Evolutionary conservation across 208 protist species (phyloP).

Genomic region (Willaertia magna): DNA sequence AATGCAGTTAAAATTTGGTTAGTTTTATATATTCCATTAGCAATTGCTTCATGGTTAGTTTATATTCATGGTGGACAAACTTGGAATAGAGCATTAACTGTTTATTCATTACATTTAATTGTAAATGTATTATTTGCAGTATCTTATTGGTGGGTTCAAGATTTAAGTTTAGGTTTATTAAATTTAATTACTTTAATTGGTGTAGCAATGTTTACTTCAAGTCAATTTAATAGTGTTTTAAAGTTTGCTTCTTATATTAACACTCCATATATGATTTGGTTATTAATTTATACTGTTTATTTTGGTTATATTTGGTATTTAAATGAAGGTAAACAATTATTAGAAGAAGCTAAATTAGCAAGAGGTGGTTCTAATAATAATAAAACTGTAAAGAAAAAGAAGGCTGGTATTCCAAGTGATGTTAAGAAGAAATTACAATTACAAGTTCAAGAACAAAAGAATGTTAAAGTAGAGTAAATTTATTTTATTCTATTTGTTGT

Average conservation of each 20-base stretch:
- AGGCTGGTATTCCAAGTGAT: neutral
- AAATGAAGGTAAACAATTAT: constrained; percentile 1
- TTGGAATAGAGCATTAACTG: neutral
- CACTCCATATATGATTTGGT: constrained; percentile 1
- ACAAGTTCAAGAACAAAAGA: neutral
- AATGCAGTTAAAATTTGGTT: neutral
- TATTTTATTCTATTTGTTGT: too few relatives aligned
- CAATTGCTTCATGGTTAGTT: neutral
- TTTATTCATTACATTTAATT: neutral
- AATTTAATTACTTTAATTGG: constrained; percentile 3
- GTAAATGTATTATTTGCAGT: neutral
- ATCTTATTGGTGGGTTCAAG: neutral
- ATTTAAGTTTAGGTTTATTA: neutral
- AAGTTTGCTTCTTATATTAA: neutral
- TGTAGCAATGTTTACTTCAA: constrained; percentile 11
- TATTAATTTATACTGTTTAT: neutral
- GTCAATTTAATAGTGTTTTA: neutral
- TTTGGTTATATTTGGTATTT: constrained; percentile 1
- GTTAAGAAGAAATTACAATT: neutral
- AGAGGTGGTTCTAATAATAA: neutral
- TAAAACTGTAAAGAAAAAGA: neutral
- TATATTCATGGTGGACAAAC: neutral
- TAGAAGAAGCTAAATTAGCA: neutral
- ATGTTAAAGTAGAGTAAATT: too few relatives aligned
- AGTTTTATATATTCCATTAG: neutral